Conservation (phyloP, 371 early-diverging fungal genomes). For the Mucor plumbeus region DNA sequence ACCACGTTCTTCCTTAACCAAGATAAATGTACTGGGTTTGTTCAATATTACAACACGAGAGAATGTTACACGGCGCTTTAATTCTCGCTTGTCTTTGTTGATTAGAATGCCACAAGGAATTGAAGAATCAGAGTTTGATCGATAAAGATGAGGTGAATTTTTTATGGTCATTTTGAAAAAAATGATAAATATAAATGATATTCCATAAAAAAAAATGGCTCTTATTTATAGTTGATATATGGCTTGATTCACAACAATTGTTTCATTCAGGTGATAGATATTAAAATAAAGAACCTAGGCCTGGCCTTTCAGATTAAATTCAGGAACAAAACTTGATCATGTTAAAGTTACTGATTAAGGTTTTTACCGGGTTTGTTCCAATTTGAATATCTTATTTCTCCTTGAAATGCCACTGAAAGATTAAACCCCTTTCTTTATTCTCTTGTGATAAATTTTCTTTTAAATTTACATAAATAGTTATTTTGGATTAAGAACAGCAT, state of each 20-base stretch:
- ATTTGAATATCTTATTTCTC: neutral
- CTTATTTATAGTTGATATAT: neutral
- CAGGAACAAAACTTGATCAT: neutral
- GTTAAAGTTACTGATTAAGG: neutral
- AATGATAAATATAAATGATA: neutral
- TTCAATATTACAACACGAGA: constrained; percentile 42
- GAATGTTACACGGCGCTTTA: constrained; percentile 31
- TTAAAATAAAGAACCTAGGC: constrained; percentile 5
- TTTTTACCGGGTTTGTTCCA: constrained; percentile 17
- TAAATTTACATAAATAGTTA: neutral
- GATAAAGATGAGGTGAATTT: constrained; percentile 3
- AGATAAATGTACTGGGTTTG: constrained; percentile 33
- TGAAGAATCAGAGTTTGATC: constrained; percentile 8
- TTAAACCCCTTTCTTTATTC: neutral
- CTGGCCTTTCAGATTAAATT: constrained; percentile 4
- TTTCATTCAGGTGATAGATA: neutral
- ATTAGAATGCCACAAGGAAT: neutral
- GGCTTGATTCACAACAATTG: constrained; percentile 9
- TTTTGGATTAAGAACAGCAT: neutral
- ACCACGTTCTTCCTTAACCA: constrained; percentile 30
- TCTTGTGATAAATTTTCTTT: neutral
- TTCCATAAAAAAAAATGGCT: neutral
- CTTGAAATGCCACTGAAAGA: neutral
- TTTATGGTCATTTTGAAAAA: neutral
- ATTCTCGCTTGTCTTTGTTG: constrained; percentile 2